Percentiles rank a stretch among this genome's conserved stretches.
Evolutionary conservation across 2,329 filamentous ascomycete species (phyloP).

Genomic region (Diaporthe eres): DNA sequence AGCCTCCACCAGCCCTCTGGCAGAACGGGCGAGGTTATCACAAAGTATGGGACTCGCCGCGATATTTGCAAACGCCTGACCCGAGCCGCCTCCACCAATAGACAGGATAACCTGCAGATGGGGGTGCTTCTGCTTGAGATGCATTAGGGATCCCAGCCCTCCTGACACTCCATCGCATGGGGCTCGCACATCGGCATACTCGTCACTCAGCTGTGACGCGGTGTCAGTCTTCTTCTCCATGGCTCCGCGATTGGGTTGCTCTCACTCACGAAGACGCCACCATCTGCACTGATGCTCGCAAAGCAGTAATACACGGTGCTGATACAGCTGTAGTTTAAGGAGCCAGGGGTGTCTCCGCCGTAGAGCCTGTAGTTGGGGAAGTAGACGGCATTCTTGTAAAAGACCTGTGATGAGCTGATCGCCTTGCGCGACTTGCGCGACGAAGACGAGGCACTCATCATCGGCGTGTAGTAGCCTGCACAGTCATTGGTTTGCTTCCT

Average conservation of each 20-base stretch:
- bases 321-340: conserved; percentile 81
- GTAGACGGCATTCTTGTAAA: conserved; percentile 83
- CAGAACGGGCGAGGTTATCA: conserved; percentile 79
- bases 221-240: background rate
- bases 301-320: conserved; percentile 89
- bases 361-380: conserved; percentile 87
- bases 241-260: conserved; percentile 3
- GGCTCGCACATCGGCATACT: conserved; percentile 81
- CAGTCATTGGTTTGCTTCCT: background rate
- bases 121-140: conserved; percentile 78
- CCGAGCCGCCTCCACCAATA: conserved; percentile 77
- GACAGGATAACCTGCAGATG: conserved; percentile 84
- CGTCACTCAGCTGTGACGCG: conserved; percentile 76
- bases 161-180: conserved; percentile 80
- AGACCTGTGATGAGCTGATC: conserved; percentile 62
- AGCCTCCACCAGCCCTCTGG: conserved; percentile 75
- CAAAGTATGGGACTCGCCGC: conserved; percentile 72
- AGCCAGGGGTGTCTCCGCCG: conserved; percentile 78
- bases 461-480: background rate
- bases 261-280: conserved; percentile 78
- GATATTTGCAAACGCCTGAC: conserved; percentile 76
- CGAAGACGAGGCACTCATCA: conserved; percentile 58
- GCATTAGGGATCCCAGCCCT: conserved; percentile 80
- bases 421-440: conserved; percentile 62
- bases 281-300: conserved; percentile 80